Base-by-base conservation (phyloP, 192 early-diverging fungal species). In the Coemansia asiatica region DNA sequence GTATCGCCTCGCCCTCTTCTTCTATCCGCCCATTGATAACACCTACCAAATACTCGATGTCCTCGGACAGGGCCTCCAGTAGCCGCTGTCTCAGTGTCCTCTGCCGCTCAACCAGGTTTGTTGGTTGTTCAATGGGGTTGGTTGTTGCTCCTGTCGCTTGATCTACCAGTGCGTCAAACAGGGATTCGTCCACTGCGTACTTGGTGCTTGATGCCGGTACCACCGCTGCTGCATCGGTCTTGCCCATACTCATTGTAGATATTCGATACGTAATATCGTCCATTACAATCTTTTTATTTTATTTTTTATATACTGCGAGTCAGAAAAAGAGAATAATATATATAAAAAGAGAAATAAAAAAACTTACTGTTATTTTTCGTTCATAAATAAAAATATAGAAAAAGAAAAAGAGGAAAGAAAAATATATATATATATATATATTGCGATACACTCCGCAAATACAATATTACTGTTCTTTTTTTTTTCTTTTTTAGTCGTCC, bases 1-100 rank as follows among this genome's bases (percentile, higher is more conserved):
- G 79, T 15, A 96, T 65, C 0, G 86, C 74, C 83, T 96, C 92
- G 29, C 94, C 94, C 22, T 76, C 68, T 26, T 84, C 86, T 56
- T 86, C 66, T 64, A 91, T 80, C 59, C 84, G 82, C 15, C 60
- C 35, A 8, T 46, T 56, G 16, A 91, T 38, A 49, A 81, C 57
- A 15, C 63, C 64, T 36, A 71, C 58, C 9, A 88, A 60, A 13
- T 69, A 85, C 63, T 67, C 60, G n/a, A 77, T 65, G 27, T 88
- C 85, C 19, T 71, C 74, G 23, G 75, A 66, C 21, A 72, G 71
- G 0, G 69, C 68, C 36, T 79, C 57, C 49, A 87, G n/a, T 19
- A 85, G 69, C 44, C 83, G 84, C 48, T 86, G 71, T 84, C 86
- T 64, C 46, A 82, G 61, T 25, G 77, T 49, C n/a, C n/a, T n/a